Evolutionary conservation across 108 stramenopile species (phyloP).

Genomic region (Cyclostephanos invisitatus): DNA sequence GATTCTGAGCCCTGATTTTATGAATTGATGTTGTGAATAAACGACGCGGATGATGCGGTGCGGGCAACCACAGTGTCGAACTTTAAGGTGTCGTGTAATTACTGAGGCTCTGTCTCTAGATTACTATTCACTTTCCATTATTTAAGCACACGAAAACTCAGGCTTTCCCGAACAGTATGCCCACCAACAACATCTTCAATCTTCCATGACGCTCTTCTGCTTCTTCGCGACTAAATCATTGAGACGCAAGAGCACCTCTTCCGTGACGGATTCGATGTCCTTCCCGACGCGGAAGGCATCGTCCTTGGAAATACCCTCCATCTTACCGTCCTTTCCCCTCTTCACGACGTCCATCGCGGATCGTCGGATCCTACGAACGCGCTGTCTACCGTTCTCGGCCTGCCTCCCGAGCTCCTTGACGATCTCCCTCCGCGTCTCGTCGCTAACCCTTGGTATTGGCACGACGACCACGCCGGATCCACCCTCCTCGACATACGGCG

Average conservation of each 20-base stretch:
- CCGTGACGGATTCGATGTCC: conserved; percentile 76
- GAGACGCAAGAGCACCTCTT: conserved; percentile 60
- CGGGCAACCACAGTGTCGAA: too few relatives aligned
- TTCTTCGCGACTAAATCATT: conserved; percentile 74
- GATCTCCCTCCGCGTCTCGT: conserved; percentile 74
- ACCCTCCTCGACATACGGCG: conserved; percentile 82
- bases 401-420: conserved; percentile 68
- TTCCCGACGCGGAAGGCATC: conserved; percentile 84
- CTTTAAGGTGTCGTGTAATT: too few relatives aligned
- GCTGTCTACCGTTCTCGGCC: conserved; percentile 66
- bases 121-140: too few relatives aligned
- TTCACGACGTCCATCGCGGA: conserved; percentile 78
- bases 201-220: conserved; percentile 77
- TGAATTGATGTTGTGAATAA: too few relatives aligned
- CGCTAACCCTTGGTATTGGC: conserved; percentile 74
- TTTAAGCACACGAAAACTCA: too few relatives aligned
- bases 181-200: conserved; percentile 13
- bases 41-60: too few relatives aligned
- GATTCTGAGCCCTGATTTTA: too few relatives aligned
- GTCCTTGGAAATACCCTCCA: conserved; percentile 82
- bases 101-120: too few relatives aligned
- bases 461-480: conserved; percentile 69
- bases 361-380: conserved; percentile 75
- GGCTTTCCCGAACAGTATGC: too few relatives aligned
- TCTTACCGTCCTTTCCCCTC: conserved; percentile 79